Conservation (phyloP, 371 early-diverging fungal genomes). For the Circinella minor region DNA sequence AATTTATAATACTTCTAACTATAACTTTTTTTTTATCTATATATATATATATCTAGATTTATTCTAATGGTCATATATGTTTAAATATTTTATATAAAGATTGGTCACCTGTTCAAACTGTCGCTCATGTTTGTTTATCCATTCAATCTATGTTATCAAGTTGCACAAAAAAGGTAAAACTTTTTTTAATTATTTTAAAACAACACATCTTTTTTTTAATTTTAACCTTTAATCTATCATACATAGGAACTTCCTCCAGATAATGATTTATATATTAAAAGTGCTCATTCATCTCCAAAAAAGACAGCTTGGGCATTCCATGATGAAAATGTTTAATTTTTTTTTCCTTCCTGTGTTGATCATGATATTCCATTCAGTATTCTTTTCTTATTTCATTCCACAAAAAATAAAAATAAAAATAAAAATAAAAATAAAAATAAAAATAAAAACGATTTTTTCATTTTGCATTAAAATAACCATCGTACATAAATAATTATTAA, state of each 20-base stretch:
- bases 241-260: conserved; percentile 76
- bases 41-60: conserved; percentile 55
- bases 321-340: conserved; percentile 20
- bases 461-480: too few relatives aligned
- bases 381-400: not conserved
- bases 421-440: not conserved
- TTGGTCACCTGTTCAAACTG: conserved; percentile 97
- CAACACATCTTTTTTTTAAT: not conserved
- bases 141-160: conserved; percentile 93
- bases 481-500: too few relatives aligned
- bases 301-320: conserved; percentile 88
- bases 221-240: not conserved
- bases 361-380: too few relatives aligned
- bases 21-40: not conserved
- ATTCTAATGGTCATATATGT: conserved; percentile 95
- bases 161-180: conserved; percentile 74
- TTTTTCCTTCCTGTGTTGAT: not conserved
- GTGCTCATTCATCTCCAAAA: conserved; percentile 78
- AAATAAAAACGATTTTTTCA: not conserved
- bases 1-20: too few relatives aligned
- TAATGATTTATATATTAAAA: conserved; percentile 71
- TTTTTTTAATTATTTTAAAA: not conserved
- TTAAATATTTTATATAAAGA: conserved; percentile 94
- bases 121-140: conserved; percentile 90
- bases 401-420: not conserved